phyloP scores from a whole-genome alignment of 2,329 filamentous ascomycete genomes.

The Zymoseptoria passerinii region DNA sequence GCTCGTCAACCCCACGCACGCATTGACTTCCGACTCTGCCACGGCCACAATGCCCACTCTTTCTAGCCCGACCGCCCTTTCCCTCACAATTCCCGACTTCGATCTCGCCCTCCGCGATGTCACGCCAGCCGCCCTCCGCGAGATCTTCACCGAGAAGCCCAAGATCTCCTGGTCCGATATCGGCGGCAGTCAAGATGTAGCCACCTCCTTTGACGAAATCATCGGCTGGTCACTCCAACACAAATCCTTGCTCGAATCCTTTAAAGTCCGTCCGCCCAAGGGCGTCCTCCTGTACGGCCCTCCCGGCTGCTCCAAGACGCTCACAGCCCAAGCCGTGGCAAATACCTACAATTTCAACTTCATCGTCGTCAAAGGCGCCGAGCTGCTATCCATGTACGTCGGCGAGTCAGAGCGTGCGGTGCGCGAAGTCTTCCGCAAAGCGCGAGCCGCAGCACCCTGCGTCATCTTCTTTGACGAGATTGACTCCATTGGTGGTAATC shows the following conservation, averaged over 20 bases:
- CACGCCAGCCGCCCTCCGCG: slow-evolving; percentile 78
- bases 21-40: neutral
- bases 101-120: slow-evolving; percentile 58
- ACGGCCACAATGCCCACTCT: neutral
- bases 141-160: slow-evolving; percentile 80
- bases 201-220: slow-evolving; percentile 50
- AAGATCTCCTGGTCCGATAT: slow-evolving; percentile 82
- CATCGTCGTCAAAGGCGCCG: slow-evolving; percentile 86
- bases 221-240: slow-evolving; percentile 52
- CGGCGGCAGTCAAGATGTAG: slow-evolving; percentile 72
- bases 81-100: slow-evolving; percentile 43
- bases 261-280: slow-evolving; percentile 57
- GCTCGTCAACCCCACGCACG: slow-evolving; percentile 8
- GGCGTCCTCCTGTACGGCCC: slow-evolving; percentile 86
- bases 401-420: slow-evolving; percentile 85
- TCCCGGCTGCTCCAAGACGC: slow-evolving; percentile 89
- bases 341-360: slow-evolving; percentile 90
- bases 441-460: slow-evolving; percentile 74
- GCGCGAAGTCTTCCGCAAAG: slow-evolving; percentile 76
- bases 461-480: slow-evolving; percentile 98
- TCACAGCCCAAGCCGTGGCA: slow-evolving; percentile 82
- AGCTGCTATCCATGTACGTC: slow-evolving; percentile 93
- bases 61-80: neutral
- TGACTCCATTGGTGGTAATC: slow-evolving; percentile 65
- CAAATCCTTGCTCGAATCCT: slow-evolving; percentile 42